These are phyloP conservation scores for Candida neerlandica DNA, from an alignment of 1,139 yeast genomes.

Conservation along the genomic window DNA sequence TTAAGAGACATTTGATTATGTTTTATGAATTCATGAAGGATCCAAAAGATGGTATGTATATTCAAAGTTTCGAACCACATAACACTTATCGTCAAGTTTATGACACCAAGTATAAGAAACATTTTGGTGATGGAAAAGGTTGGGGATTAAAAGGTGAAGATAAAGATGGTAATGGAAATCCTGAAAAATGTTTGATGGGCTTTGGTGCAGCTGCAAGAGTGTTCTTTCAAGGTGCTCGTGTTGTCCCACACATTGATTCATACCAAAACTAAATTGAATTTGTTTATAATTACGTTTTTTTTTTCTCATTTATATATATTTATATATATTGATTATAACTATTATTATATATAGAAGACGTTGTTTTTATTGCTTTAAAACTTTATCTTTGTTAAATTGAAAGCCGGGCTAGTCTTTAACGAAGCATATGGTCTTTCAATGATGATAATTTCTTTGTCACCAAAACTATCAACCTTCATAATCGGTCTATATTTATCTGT, in stretches of 20 bases:
- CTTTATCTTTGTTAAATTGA: slow-evolving; percentile 67
- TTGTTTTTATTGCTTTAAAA: slow-evolving; percentile 31
- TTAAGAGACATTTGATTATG: slow-evolving; percentile 53
- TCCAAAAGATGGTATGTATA: slow-evolving; percentile 60
- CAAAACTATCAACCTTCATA: slow-evolving; percentile 61
- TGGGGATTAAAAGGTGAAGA: slow-evolving; percentile 55
- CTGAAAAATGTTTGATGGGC: slow-evolving; percentile 62
- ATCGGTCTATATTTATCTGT: slow-evolving; percentile 79
- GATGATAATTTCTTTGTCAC: slow-evolving; percentile 62
- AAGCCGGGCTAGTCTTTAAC: slow-evolving; percentile 68
- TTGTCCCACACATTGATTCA: slow-evolving; percentile 38
- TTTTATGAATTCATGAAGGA: slow-evolving; percentile 62
- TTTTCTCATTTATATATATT: neutral
- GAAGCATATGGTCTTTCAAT: slow-evolving; percentile 76
- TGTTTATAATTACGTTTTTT: neutral
- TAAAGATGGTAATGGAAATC: slow-evolving; percentile 39
- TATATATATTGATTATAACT: slow-evolving; percentile 5
- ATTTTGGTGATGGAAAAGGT: slow-evolving; percentile 59
- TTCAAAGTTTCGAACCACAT: slow-evolving; percentile 64
- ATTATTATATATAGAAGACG: neutral
- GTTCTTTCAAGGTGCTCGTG: slow-evolving; percentile 69
- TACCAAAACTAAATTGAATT: slow-evolving; percentile 6
- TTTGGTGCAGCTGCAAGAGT: slow-evolving; percentile 69
- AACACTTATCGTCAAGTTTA: slow-evolving; percentile 53
- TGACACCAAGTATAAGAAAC: slow-evolving; percentile 49